phyloP scores from a whole-genome alignment of 129 eudicot species.

The Glebionis coronaria region DNA sequence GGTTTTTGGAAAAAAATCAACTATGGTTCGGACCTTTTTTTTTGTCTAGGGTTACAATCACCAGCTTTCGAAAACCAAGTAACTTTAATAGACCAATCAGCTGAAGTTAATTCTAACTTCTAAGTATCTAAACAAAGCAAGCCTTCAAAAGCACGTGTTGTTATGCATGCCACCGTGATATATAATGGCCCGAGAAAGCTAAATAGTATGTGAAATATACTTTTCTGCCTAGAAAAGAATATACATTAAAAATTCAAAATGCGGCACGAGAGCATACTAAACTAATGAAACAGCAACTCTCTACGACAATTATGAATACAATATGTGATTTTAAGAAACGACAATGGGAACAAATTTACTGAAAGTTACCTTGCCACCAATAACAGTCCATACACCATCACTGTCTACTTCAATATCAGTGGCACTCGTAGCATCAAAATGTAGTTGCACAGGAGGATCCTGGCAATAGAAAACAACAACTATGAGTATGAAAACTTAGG shows the following conservation, averaged over 20 bases:
- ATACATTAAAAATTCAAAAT: neutral
- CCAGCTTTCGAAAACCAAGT: neutral
- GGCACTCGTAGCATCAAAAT: slow-evolving; percentile 58
- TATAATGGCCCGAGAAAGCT: slow-evolving; percentile 4
- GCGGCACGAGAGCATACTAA: slow-evolving; percentile 6
- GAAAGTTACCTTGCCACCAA: slow-evolving; percentile 76
- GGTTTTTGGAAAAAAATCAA: neutral
- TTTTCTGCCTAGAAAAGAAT: neutral
- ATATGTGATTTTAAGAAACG: slow-evolving; percentile 4
- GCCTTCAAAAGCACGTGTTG: slow-evolving; percentile 1
- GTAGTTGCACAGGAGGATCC: slow-evolving; percentile 73
- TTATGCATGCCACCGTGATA: neutral
- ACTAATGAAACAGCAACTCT: slow-evolving; percentile 6
- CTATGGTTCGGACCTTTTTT: slow-evolving; percentile 7
- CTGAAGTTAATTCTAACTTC: neutral
- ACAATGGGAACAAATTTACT: neutral
- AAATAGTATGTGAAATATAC: neutral
- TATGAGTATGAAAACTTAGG: slow-evolving; percentile 12
- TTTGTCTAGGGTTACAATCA: neutral
- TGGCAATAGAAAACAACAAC: slow-evolving; percentile 23
- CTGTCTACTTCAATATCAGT: slow-evolving; percentile 67
- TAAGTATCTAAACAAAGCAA: neutral
- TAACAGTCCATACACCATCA: slow-evolving; percentile 82
- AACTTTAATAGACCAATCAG: neutral
- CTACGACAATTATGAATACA: neutral